phyloP scores from a whole-genome alignment of 331 rosid genomes.

The Pyrus hybrid region DNA sequence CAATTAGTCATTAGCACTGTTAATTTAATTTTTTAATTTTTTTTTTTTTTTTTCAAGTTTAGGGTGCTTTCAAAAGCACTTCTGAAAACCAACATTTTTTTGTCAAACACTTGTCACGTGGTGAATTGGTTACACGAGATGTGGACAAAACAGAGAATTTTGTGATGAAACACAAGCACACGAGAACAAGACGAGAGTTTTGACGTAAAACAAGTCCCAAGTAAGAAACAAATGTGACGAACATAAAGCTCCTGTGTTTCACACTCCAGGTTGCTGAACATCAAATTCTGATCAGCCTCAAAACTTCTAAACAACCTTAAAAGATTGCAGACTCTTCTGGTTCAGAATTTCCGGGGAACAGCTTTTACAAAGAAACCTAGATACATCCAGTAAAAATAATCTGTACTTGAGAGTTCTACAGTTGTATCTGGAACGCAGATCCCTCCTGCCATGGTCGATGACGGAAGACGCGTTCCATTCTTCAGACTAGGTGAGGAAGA shows the following conservation, averaged over 20 bases:
- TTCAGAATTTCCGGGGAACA: too few species aligned
- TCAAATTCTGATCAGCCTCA: neutral
- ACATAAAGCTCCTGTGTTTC: neutral
- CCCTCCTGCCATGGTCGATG: neutral
- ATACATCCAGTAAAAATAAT: neutral
- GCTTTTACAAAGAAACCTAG: slow-evolving; percentile 3
- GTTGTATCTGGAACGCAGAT: neutral
- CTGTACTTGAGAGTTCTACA: slow-evolving; percentile 3
- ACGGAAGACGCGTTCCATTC: neutral
- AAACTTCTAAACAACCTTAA: neutral
- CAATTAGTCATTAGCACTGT: too few species aligned
- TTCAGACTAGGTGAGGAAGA: slow-evolving; percentile 54
- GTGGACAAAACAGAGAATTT: too few species aligned
- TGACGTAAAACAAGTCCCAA: neutral
- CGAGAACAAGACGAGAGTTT: neutral
- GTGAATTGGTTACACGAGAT: too few species aligned
- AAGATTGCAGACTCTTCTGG: too few species aligned
- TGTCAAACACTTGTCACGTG: too few species aligned
- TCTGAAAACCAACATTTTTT: too few species aligned
- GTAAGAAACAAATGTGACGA: neutral
- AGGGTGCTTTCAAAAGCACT: too few species aligned
- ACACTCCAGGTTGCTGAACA: neutral
- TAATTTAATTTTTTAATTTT: too few species aligned
- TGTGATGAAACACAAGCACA: neutral
- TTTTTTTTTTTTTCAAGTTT: too few species aligned